Percentiles rank a stretch among this genome's conserved stretches.
These are phyloP conservation scores for Scheffersomyces lignosus DNA, from an alignment of 805 yeast species.

Conservation along the genomic window DNA sequence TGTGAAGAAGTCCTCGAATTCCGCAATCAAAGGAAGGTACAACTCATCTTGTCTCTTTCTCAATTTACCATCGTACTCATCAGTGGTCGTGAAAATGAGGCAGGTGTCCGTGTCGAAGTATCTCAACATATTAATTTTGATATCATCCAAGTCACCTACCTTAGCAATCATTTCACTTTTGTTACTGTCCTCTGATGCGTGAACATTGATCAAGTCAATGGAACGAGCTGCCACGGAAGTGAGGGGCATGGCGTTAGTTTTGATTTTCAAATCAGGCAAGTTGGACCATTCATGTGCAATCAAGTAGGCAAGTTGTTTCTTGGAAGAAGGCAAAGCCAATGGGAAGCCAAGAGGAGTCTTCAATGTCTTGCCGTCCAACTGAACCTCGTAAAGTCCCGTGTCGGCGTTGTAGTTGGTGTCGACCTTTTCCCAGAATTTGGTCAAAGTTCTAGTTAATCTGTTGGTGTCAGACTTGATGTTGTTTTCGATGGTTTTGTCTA, in stretches of 20 bases:
- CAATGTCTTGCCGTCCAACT: slow-evolving; percentile 72
- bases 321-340: slow-evolving; percentile 59
- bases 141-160: slow-evolving; percentile 59
- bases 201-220: slow-evolving; percentile 58
- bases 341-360: slow-evolving; percentile 82
- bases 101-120: slow-evolving; percentile 95
- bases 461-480: slow-evolving; percentile 64
- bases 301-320: slow-evolving; percentile 66
- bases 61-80: slow-evolving; percentile 81
- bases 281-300: slow-evolving; percentile 87
- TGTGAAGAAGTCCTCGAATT: slow-evolving; percentile 62
- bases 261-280: slow-evolving; percentile 62
- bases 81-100: slow-evolving; percentile 75
- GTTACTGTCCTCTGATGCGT: slow-evolving; percentile 37
- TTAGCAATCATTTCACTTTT: slow-evolving; percentile 53
- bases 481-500: slow-evolving; percentile 45
- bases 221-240: slow-evolving; percentile 88
- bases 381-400: slow-evolving; percentile 46
- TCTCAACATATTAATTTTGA: slow-evolving; percentile 63
- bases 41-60: slow-evolving; percentile 76
- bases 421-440: slow-evolving; percentile 82
- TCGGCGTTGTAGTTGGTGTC: slow-evolving; percentile 33
- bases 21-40: slow-evolving; percentile 71
- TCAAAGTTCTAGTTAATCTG: slow-evolving; percentile 63
- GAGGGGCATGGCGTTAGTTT: slow-evolving; percentile 78